These are phyloP conservation scores for Coniochaeta sp. DNA, from an alignment of 2,329 filamentous ascomycete genomes.

Conservation along the genomic window DNA sequence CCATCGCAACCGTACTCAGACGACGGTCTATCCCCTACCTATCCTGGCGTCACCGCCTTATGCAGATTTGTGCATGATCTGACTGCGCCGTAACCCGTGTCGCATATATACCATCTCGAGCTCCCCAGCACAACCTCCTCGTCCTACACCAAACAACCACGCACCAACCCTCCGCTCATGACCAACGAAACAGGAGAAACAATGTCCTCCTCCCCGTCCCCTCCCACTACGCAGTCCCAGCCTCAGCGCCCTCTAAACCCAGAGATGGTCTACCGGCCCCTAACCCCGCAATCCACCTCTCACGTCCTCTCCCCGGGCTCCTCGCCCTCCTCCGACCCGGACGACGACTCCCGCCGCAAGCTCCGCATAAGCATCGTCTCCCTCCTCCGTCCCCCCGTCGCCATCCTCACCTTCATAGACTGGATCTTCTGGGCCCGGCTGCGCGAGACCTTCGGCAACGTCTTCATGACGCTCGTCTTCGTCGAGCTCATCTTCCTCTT, in stretches of 20 bases:
- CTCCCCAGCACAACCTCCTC: too few relatives aligned
- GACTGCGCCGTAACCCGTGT: too few relatives aligned
- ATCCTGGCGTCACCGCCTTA: too few relatives aligned
- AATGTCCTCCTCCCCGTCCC: neutral
- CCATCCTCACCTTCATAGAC: slow-evolving; percentile 4
- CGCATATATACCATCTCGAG: too few relatives aligned
- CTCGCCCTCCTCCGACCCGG: neutral
- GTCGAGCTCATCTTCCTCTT: slow-evolving; percentile 19
- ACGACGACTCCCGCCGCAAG: neutral
- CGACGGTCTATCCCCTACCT: too few relatives aligned
- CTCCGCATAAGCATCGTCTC: neutral
- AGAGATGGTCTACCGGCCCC: neutral
- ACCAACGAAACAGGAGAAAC: too few relatives aligned
- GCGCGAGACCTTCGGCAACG: neutral
- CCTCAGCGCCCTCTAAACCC: neutral
- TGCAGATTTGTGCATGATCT: too few relatives aligned
- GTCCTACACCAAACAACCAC: too few relatives aligned
- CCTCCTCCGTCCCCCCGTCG: neutral
- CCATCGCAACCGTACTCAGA: too few relatives aligned
- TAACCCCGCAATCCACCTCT: neutral
- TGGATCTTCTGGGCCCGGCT: slow-evolving; percentile 3
- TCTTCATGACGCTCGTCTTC: slow-evolving; percentile 11
- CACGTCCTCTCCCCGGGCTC: too few relatives aligned
- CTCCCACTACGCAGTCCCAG: neutral
- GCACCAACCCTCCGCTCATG: neutral